Percentiles rank a stretch among this genome's conserved stretches.
These are phyloP conservation scores for Aspergillus indologenus DNA, from an alignment of 495 filamentous ascomycete species.

Conservation along the genomic window DNA sequence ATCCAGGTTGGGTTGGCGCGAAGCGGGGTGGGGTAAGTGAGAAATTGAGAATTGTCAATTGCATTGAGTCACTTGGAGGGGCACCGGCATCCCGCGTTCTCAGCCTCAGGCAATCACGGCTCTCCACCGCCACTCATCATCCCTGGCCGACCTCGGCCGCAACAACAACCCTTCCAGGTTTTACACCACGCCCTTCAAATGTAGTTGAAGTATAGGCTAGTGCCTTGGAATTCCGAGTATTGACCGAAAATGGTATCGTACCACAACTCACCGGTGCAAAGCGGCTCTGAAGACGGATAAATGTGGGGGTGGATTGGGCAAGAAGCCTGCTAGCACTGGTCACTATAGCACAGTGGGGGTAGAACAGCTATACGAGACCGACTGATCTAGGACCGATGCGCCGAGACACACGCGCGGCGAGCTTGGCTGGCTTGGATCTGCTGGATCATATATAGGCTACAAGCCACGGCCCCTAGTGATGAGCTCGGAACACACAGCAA, in stretches of 20 bases:
- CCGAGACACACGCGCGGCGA: neutral
- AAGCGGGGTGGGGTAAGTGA: neutral
- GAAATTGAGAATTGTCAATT: no score
- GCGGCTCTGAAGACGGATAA: neutral
- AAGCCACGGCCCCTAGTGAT: neutral
- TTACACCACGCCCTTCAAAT: neutral
- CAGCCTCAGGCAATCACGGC: neutral
- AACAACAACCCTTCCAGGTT: neutral
- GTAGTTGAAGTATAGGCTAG: neutral
- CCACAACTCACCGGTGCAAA: neutral
- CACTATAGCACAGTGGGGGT: neutral
- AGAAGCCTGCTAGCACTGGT: neutral
- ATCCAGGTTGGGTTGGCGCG: neutral
- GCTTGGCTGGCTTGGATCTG: neutral
- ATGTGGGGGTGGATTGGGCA: neutral
- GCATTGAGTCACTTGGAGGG: no score
- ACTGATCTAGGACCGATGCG: neutral
- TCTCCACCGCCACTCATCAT: neutral
- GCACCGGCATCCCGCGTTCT: neutral
- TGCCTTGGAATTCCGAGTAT: neutral
- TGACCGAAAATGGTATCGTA: neutral
- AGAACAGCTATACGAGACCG: neutral
- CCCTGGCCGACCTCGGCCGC: neutral
- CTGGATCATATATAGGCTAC: neutral
- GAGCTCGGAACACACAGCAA: no score